Conservation (phyloP, 1,284 basidiomycete species). For the Moniliophthora roreri region DNA sequence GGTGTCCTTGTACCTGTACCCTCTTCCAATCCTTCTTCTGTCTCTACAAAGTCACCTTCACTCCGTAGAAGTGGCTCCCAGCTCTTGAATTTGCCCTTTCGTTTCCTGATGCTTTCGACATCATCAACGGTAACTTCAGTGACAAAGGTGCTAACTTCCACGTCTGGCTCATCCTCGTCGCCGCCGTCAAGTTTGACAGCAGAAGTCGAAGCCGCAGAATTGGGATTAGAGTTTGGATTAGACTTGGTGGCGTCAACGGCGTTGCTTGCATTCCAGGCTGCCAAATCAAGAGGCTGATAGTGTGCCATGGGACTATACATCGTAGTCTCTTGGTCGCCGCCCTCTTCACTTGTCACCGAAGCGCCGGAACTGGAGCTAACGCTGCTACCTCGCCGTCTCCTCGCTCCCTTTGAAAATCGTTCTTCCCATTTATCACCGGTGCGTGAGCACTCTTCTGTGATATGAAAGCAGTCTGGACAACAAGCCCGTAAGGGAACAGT, state of each 20-base stretch:
- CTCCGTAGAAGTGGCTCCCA: too few relatives aligned
- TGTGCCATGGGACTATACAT: slow-evolving; percentile 1
- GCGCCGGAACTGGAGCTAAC: not conserved
- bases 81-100: too few relatives aligned
- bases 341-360: not conserved
- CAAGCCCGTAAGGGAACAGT: slow-evolving; percentile 61
- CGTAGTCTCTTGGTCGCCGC: not conserved
- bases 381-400: slow-evolving; percentile 55
- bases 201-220: too few relatives aligned
- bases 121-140: too few relatives aligned
- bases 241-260: not conserved
- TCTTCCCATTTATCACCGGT: slow-evolving; percentile 53
- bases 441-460: slow-evolving; percentile 44
- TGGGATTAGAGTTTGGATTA: not conserved
- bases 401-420: slow-evolving; percentile 60
- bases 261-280: not conserved
- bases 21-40: too few relatives aligned
- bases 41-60: too few relatives aligned
- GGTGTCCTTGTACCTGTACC: too few relatives aligned
- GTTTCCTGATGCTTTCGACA: too few relatives aligned
- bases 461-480: slow-evolving; percentile 50
- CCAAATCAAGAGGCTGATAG: not conserved
- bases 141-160: too few relatives aligned
- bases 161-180: too few relatives aligned
- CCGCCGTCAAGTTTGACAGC: too few relatives aligned